phyloP scores from a whole-genome alignment of 768 basidiomycete genomes.

The Chalciporus piperatus region DNA sequence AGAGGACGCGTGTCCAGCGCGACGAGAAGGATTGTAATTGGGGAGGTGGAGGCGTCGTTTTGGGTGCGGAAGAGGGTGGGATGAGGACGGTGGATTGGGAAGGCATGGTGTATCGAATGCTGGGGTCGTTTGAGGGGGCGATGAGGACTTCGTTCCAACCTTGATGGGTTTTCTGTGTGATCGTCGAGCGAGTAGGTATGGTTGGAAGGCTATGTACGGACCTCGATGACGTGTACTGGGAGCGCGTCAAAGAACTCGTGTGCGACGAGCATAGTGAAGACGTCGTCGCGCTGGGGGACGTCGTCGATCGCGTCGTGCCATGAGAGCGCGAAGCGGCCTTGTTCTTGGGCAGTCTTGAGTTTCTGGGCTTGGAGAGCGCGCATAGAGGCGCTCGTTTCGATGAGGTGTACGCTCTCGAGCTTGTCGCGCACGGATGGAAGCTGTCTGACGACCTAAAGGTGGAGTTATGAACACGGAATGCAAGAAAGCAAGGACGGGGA shows the following conservation, averaged over 20 bases:
- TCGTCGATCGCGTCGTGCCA: constrained; percentile 81
- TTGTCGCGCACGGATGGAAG: constrained; percentile 36
- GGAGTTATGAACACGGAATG: neutral
- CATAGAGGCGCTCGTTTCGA: constrained; percentile 77
- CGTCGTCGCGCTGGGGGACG: constrained; percentile 44
- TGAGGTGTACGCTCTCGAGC: constrained; percentile 60
- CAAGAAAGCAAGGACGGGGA: neutral
- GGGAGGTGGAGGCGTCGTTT: neutral
- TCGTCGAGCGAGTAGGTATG: no score
- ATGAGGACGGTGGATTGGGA: constrained; percentile 10
- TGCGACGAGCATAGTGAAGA: constrained; percentile 84
- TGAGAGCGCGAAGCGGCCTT: constrained; percentile 39
- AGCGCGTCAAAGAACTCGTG: constrained; percentile 99
- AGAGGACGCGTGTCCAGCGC: constrained; percentile 64
- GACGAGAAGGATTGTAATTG: constrained; percentile 16
- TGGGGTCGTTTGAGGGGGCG: constrained; percentile 43
- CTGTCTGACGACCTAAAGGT: constrained; percentile 48
- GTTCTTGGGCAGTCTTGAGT: constrained; percentile 35
- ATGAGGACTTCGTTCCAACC: constrained; percentile 90
- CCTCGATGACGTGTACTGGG: constrained; percentile 88
- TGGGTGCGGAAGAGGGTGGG: neutral
- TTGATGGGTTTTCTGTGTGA: constrained; percentile 60
- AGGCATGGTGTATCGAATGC: constrained; percentile 24
- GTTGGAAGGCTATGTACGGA: constrained; percentile 28
- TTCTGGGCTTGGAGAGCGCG: constrained; percentile 57